Conservation (phyloP, 2,329 filamentous ascomycete species). For the Trichophyton rubrum region DNA sequence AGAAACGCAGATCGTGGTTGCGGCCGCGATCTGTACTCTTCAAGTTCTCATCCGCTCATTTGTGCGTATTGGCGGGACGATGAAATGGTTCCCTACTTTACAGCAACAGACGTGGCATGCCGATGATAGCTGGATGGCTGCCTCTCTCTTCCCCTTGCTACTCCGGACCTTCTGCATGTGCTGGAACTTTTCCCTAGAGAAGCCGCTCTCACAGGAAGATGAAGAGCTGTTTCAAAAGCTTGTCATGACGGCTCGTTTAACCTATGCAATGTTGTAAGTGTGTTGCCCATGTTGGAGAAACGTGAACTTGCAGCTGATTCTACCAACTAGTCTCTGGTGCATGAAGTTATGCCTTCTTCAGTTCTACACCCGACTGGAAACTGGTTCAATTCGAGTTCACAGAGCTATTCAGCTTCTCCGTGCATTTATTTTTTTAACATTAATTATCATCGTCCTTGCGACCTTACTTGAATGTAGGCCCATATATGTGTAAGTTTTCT, state of each 20-base stretch:
- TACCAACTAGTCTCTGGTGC: slow-evolving; percentile 12
- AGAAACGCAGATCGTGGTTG: slow-evolving; percentile 11
- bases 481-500: slow-evolving; percentile 7
- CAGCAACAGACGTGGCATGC: slow-evolving; percentile 12
- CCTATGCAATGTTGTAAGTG: slow-evolving; percentile 12
- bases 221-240: slow-evolving; percentile 9
- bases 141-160: slow-evolving; percentile 11
- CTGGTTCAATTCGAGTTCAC: slow-evolving; percentile 13
- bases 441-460: slow-evolving; percentile 9
- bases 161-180: slow-evolving; percentile 8
- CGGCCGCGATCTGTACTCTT: slow-evolving; percentile 9
- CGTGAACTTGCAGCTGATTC: no score
- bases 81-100: slow-evolving; percentile 8
- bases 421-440: slow-evolving; percentile 10
- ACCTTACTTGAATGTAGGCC: slow-evolving; percentile 13
- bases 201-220: not conserved
- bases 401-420: slow-evolving; percentile 11
- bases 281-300: not conserved
- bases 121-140: slow-evolving; percentile 15
- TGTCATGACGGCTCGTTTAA: slow-evolving; percentile 10
- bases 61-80: slow-evolving; percentile 10
- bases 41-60: slow-evolving; percentile 12
- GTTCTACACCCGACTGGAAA: slow-evolving; percentile 14
- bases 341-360: slow-evolving; percentile 14
- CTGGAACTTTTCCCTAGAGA: slow-evolving; percentile 9